phyloP scores from a whole-genome alignment of 2,329 filamentous ascomycete species.

The Aspergillus neoniger region DNA sequence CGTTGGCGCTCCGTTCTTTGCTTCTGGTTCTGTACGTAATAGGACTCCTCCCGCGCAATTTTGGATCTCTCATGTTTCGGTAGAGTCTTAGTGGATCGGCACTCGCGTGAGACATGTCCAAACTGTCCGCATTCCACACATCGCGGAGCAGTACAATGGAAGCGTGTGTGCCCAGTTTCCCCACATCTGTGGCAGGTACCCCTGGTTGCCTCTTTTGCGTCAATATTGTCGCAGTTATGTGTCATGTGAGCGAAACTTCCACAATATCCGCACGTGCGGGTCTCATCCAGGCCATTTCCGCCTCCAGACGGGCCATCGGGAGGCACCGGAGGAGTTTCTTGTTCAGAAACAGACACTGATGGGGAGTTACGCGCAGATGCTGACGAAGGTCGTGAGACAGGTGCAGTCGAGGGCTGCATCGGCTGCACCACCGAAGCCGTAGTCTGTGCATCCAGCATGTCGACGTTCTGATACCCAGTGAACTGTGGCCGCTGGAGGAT shows the following conservation, averaged over 20 bases:
- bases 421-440: slow-evolving; percentile 16
- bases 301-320: slow-evolving; percentile 48
- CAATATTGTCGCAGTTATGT: slow-evolving; percentile 48
- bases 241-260: slow-evolving; percentile 49
- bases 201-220: slow-evolving; percentile 40
- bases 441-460: slow-evolving; percentile 44
- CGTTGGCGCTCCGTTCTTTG: slow-evolving; percentile 41
- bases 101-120: slow-evolving; percentile 42
- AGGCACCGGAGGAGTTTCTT: slow-evolving; percentile 26
- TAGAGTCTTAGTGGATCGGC: slow-evolving; percentile 37
- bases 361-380: slow-evolving; percentile 25
- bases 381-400: slow-evolving; percentile 37
- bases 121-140: slow-evolving; percentile 49
- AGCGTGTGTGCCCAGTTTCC: slow-evolving; percentile 39
- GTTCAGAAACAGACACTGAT: slow-evolving; percentile 28
- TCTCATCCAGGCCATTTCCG: slow-evolving; percentile 45
- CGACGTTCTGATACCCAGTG: slow-evolving; percentile 45
- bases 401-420: slow-evolving; percentile 24
- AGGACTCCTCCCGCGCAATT: slow-evolving; percentile 41
- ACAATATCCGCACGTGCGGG: slow-evolving; percentile 46
- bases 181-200: slow-evolving; percentile 49
- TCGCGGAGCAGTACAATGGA: slow-evolving; percentile 42
- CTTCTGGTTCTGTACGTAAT: slow-evolving; percentile 36
- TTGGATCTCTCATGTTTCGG: slow-evolving; percentile 38
- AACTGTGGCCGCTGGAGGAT: slow-evolving; percentile 59